phyloP scores from a whole-genome alignment of 75 land plant genomes.

The Selaginella moellendorffii region DNA sequence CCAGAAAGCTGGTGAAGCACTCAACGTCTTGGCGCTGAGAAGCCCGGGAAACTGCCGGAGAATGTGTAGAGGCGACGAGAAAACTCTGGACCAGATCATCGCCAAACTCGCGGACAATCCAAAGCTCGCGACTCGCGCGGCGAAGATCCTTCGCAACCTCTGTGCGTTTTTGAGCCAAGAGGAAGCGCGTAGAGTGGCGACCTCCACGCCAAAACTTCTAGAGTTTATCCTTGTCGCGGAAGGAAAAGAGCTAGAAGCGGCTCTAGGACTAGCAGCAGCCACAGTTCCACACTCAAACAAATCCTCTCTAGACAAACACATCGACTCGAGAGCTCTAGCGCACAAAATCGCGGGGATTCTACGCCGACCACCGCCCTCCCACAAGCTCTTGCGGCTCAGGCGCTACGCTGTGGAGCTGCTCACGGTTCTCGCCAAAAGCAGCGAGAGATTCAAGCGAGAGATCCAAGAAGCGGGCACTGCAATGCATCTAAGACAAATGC shows the following conservation, averaged over 20 bases:
- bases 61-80: slow-evolving; percentile 11
- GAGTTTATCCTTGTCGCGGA: not conserved
- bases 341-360: not conserved
- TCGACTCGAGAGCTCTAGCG: not conserved
- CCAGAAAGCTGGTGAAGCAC: slow-evolving; percentile 60
- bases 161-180: slow-evolving; percentile 27
- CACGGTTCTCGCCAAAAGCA: slow-evolving; percentile 1
- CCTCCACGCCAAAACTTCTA: not conserved
- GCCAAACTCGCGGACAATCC: slow-evolving; percentile 12
- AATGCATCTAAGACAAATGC: not conserved
- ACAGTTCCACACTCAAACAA: not conserved
- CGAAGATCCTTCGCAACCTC: slow-evolving; percentile 47
- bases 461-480: not conserved
- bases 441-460: not conserved
- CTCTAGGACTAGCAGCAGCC: slow-evolving; percentile 15
- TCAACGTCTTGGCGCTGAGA: slow-evolving; percentile 46
- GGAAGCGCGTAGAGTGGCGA: not conserved
- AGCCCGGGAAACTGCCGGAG: slow-evolving; percentile 37
- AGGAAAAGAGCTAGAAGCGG: slow-evolving; percentile 13
- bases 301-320: not conserved
- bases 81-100: not conserved
- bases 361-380: slow-evolving; percentile 4
- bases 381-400: slow-evolving; percentile 9
- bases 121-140: slow-evolving; percentile 24
- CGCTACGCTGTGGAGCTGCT: slow-evolving; percentile 15